Evolutionary conservation across 2,329 filamentous ascomycete species (phyloP), one percentile per base, ranked within the genome.

Genomic region (Trichoderma simmonsii): DNA sequence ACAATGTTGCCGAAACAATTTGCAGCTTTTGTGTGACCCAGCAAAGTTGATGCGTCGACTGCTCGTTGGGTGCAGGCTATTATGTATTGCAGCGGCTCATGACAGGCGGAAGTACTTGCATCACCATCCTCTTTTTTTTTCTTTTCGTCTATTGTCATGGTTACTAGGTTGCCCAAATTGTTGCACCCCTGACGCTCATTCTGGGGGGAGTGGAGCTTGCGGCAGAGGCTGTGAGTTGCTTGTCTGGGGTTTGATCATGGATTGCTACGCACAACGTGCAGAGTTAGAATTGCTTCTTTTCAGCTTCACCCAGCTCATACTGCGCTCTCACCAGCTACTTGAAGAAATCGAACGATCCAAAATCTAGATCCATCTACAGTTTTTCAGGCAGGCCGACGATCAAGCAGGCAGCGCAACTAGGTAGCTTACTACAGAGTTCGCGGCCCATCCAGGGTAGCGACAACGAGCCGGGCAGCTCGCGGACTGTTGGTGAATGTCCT

Each of bases 51-150:
- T 12, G 48, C 18, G 28, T n/a, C 30, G 32, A 24, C 30, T n/a
- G 34, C 34, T 36, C 34, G 34, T 60, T 71, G 61, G 69, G 34
- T 65, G 12, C 69, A 48, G 43, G 43, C 43, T 48, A 18, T 34
- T 34, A 34, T 30, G 15, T 48, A 43, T 11, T 48, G 43, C 18
- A 48, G 43, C 43, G 18, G 43, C 43, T 48, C 18, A 54, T 60
- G 51, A 36, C 51, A 66, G 34, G 34, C 36, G 34, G 60, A 66
- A 71, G 62, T 54, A 71, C 54, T 66, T 71, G 62, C 28, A 39
- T 39, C 39, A 51, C 43, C 43, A 51, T 51, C 43, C 43, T 18
- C 26, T 12, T 14, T 12, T 54, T 26, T 54, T 26, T 56, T 4
- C 3, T 18, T 57, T 57, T 28, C 15, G 24, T 57, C 54, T 57